Evolutionary conservation across 768 basidiomycete species (phyloP), one percentile per base, ranked within the genome.

Genomic region (Rhodosporidiobolus odoratus): DNA sequence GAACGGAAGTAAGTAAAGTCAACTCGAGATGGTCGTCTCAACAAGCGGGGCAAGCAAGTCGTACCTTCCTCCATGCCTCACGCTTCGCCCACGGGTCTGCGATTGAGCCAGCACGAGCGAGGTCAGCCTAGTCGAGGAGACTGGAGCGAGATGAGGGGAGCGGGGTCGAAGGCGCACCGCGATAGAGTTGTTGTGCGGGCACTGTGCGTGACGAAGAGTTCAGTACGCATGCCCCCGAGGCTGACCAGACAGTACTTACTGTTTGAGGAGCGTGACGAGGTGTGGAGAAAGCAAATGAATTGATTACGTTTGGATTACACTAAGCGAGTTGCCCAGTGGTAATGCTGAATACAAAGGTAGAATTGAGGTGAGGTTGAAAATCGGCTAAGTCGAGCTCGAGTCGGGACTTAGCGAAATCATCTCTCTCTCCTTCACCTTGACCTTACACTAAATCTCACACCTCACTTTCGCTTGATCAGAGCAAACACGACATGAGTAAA

Each of bases 1-100:
- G 62, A 17, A 15, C 23, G 34, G 27, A 1, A 30, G 40, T 35
- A 43, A 15, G 58, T 25, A 23, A 32, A 58, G n/a, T 16, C 16
- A 52, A 19, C 37, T 63, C 47, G 47, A 58, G 25, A 23, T 19
- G 43, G 17, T 7, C 17, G 58, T 25, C 9, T 48, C 34, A 6
- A 30, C 35, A 8, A 6, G 59, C 4, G 12, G 19, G 15, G 32
- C 9, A 6, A 47, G 23, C 6, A 27, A 27, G 40, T 40, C 68
- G 40, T 23, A 76, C 75, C 60, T 76, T 76, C 37, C 74, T 37
- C 76, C 76, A 76, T 21, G 76, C 76, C 68, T 76, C 76, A n/a
- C 76, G 76, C 74, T 76, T 67, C 37, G 68, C 68, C 68, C 71
- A 72, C 13, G 71, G 71, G 66, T 72, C 71, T 72, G 66, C 23